Conservation (phyloP, 768 basidiomycete genomes). For the Xerocomus spinulosus region DNA sequence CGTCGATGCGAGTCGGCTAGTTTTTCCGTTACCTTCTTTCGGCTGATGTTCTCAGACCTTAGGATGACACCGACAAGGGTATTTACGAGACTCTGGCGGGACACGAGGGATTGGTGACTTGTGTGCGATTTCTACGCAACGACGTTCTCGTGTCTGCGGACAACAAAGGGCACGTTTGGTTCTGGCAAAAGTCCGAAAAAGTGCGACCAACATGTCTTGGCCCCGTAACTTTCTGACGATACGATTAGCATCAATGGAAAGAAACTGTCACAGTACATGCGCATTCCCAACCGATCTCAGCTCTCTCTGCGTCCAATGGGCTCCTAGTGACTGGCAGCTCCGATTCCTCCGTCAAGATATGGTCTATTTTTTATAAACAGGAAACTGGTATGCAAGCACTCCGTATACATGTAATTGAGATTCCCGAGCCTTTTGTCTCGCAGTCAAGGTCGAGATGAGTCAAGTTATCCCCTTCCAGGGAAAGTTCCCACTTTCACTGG, state of each 20-base stretch:
- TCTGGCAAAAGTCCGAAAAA: slow-evolving; percentile 49
- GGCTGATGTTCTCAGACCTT: slow-evolving; percentile 6
- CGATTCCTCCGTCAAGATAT: slow-evolving; percentile 74
- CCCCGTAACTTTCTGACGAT: slow-evolving; percentile 7
- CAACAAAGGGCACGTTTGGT: slow-evolving; percentile 59
- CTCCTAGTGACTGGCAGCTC: slow-evolving; percentile 76
- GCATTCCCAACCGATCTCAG: slow-evolving; percentile 67
- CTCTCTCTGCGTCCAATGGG: slow-evolving; percentile 48
- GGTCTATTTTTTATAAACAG: slow-evolving; percentile 40
- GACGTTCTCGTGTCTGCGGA: slow-evolving; percentile 66
- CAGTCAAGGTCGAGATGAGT: slow-evolving; percentile 38
- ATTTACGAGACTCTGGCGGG: slow-evolving; percentile 69
- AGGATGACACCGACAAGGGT: slow-evolving; percentile 51
- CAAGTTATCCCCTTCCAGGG: slow-evolving; percentile 65
- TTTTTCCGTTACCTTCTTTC: not conserved
- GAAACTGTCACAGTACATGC: slow-evolving; percentile 43
- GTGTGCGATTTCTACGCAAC: slow-evolving; percentile 59
- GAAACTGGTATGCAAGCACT: slow-evolving; percentile 26
- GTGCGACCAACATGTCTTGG: slow-evolving; percentile 11
- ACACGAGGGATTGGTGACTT: slow-evolving; percentile 71
- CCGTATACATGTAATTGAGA: slow-evolving; percentile 3
- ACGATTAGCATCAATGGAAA: slow-evolving; percentile 50
- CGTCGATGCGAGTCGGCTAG: slow-evolving; percentile 36
- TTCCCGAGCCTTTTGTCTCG: not conserved
- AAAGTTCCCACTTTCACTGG: slow-evolving; percentile 71